Evolutionary conservation across 148 eudicot genomes (phyloP), one percentile per base, ranked within the genome.

Genomic region (Suaeda aralocaspica): DNA sequence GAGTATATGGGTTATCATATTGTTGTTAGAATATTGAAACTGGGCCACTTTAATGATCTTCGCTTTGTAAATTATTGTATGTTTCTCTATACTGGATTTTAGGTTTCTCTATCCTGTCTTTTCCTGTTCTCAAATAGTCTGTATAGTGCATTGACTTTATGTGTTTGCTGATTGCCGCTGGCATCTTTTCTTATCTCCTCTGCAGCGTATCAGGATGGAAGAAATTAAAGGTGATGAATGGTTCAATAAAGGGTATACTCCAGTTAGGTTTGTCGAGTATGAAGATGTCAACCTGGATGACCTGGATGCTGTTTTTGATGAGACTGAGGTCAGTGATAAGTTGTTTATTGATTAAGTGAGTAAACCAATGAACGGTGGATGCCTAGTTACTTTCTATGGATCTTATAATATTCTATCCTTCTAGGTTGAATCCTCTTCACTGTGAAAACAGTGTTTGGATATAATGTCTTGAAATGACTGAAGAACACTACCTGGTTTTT

Each of bases 211-310:
- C 59, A 84, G 83, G 34, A 87, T 89, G 72, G 92, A 86, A 68
- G 91, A 91, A 30, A 94, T 94, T 66, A 86, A 83, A 81, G 84
- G 82, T 72, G 92, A 94, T 77, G 97, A 91, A 70, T 94, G 99
- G 99, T 94, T 94, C 78, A 77, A 71, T 66, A 94, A 64, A 80
- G 86, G 78, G 50, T 91, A 94, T 74, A 82, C 78, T 84, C 99
- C 99, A 58, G 91, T 79, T 74, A 82, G 72, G 53, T 77, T 85
- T 70, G 55, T 85, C 60, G 97, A 91, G 72, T 80, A 83, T 71
- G 99, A 94, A 91, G 99, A 89, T 74, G 83, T 94, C 75, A 89
- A 94, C 77, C 83, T 94, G 65, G 97, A 94, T 77, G 99, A 94
- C 74, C 80, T 94, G 53, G 84, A 91, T 89, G 95, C 97, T 69